Evolutionary conservation across 345 rosid species (phyloP), one percentile per base, ranked within the genome.

Genomic region (Barbarea vulgaris): DNA sequence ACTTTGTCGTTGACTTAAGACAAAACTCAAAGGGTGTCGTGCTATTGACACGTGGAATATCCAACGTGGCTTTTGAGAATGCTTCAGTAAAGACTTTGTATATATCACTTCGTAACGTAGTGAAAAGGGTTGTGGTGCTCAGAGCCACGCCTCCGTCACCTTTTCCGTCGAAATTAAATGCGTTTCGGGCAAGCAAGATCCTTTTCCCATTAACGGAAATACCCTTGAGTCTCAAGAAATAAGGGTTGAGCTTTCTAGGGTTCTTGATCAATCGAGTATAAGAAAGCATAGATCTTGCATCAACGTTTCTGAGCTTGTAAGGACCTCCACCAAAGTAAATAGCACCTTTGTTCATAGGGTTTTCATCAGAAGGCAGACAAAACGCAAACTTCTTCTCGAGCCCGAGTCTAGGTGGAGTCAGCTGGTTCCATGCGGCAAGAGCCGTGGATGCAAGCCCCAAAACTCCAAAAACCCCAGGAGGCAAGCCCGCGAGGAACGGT

Each of bases 71-170:
- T 71, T 34, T 25, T 3, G 75, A 56, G 5, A 83, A 83, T 50
- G 70, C 80, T 48, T 73, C 19, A 6, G 67, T 27, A 30, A 80
- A 53, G 33, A 54, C 52, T 55, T 57, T 69, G 69, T 77, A 80
- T 42, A 80, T 30, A 55, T 77, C 70, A 64, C 72, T 59, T 60
- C 77, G 27, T 51, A 77, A 69, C 1, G 51, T 76, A 17, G 83
- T 82, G 74, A 79, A 79, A 6, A 69, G 81, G 4, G 27, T 63
- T 5, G 51, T 67, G 21, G 68, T 76, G 77, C 85, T 82, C 2
- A 80, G 64, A 48, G 74, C 53, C 50, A 74, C 73, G 30, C 85
- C 83, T 19, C 85, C 83, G 30, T 73, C 76, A 34, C 81, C 81
- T 2, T 64, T 62, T 4, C 69, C 21, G 70, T 76, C 64, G 2